Percentiles rank a stretch among this genome's conserved stretches.
Evolutionary conservation across 169 alveolate species (phyloP).

Genomic region (Cryptosporidium andersoni): DNA sequence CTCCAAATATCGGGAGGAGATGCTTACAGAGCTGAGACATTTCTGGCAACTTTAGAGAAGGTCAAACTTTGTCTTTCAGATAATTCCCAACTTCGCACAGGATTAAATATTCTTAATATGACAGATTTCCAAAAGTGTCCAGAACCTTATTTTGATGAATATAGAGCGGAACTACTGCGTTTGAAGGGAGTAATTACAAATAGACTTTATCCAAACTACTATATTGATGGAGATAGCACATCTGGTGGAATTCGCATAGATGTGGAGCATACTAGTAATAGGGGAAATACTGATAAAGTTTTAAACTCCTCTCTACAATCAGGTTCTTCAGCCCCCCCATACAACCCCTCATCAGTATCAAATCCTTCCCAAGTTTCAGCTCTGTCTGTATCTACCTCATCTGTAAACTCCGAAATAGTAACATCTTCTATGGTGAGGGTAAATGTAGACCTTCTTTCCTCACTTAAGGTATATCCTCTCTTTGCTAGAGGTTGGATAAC

Average conservation of each 20-base stretch:
- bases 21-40: slow-evolving; percentile 67
- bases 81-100: slow-evolving; percentile 52
- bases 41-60: slow-evolving; percentile 64
- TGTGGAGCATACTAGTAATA: not conserved
- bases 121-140: slow-evolving; percentile 67
- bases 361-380: too few relatives aligned
- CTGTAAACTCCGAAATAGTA: too few relatives aligned
- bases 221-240: slow-evolving; percentile 58
- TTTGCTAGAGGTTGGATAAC: slow-evolving; percentile 78
- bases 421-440: slow-evolving; percentile 54
- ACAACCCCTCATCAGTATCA: not conserved
- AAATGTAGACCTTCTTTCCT: slow-evolving; percentile 74
- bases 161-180: slow-evolving; percentile 60
- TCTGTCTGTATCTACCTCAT: too few relatives aligned
- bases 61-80: slow-evolving; percentile 65
- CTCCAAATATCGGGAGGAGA: slow-evolving; percentile 65
- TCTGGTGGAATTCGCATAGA: slow-evolving; percentile 18
- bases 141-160: slow-evolving; percentile 66
- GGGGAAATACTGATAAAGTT: not conserved
- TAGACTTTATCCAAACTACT: slow-evolving; percentile 47
- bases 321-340: not conserved
- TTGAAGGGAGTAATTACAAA: slow-evolving; percentile 45
- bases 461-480: slow-evolving; percentile 78
- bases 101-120: slow-evolving; percentile 64
- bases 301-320: not conserved